These are phyloP conservation scores for Diospyros kaki DNA, from an alignment of 148 eudicot genomes.

Conservation along the genomic window DNA sequence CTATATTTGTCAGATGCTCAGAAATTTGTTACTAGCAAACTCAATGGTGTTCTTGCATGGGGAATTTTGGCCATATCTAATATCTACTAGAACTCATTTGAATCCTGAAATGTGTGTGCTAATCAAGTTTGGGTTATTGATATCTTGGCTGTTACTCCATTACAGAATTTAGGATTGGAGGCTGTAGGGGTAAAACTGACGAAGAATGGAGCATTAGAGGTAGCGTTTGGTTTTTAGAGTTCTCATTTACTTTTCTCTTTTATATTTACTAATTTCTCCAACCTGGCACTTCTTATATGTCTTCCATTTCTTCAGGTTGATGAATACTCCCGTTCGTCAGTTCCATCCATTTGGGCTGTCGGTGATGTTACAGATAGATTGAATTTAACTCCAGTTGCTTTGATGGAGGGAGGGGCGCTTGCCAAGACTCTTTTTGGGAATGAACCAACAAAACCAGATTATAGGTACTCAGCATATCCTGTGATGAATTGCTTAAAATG, in stretches of 20 bases:
- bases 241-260: neutral
- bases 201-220: conserved; percentile 86
- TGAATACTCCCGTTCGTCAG: conserved; percentile 80
- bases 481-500: neutral
- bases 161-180: conserved; percentile 92
- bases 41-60: neutral
- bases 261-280: neutral
- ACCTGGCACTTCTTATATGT: neutral
- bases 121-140: neutral
- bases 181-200: conserved; percentile 72
- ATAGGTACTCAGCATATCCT: conserved; percentile 48
- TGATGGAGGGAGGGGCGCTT: conserved; percentile 96
- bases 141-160: neutral
- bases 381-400: conserved; percentile 94
- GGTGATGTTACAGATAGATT: conserved; percentile 97
- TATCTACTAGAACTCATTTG: conserved; percentile 1
- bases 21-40: neutral
- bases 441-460: conserved; percentile 92
- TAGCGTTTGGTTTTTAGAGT: conserved; percentile 13
- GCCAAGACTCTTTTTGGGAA: conserved; percentile 86
- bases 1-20: neutral
- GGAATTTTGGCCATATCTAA: neutral
- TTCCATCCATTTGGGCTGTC: conserved; percentile 98
- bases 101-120: neutral
- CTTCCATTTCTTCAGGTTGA: conserved; percentile 50